Evolutionary conservation across 345 rosid genomes (phyloP).

Genomic region (Syzygium grande): DNA sequence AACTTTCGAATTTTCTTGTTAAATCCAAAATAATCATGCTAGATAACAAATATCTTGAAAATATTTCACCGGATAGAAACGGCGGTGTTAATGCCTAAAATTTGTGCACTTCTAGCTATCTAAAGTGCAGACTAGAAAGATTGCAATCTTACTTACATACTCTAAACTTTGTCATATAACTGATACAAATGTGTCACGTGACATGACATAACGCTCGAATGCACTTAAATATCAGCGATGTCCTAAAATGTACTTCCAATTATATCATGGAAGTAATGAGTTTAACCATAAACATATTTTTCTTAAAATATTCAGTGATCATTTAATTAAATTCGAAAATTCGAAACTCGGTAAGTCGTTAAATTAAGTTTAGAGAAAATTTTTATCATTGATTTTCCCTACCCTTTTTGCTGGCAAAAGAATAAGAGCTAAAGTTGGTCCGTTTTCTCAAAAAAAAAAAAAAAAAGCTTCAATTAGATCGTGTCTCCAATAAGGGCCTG

Average conservation of each 20-base stretch:
- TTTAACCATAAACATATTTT: background rate
- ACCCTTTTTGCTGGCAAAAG: background rate
- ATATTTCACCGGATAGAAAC: background rate
- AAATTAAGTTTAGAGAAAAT: background rate
- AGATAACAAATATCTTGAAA: background rate
- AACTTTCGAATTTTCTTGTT: background rate
- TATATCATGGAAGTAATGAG: background rate
- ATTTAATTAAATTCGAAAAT: background rate
- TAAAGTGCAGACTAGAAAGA: too few species aligned
- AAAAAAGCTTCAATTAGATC: background rate
- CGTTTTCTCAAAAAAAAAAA: fast-evolving
- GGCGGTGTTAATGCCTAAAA: too few species aligned
- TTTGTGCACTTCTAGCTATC: too few species aligned
- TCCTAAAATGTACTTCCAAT: background rate
- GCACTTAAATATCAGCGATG: background rate
- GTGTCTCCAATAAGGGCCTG: too few species aligned
- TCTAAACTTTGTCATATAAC: background rate
- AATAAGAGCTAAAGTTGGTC: background rate
- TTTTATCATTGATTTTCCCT: background rate
- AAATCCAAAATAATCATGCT: background rate
- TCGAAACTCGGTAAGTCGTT: background rate
- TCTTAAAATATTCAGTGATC: background rate
- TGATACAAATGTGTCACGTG: background rate
- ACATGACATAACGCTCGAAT: background rate
- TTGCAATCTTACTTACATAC: background rate